Evolutionary conservation across 768 basidiomycete species (phyloP).

Genomic region (Daedaleopsis sinensis): DNA sequence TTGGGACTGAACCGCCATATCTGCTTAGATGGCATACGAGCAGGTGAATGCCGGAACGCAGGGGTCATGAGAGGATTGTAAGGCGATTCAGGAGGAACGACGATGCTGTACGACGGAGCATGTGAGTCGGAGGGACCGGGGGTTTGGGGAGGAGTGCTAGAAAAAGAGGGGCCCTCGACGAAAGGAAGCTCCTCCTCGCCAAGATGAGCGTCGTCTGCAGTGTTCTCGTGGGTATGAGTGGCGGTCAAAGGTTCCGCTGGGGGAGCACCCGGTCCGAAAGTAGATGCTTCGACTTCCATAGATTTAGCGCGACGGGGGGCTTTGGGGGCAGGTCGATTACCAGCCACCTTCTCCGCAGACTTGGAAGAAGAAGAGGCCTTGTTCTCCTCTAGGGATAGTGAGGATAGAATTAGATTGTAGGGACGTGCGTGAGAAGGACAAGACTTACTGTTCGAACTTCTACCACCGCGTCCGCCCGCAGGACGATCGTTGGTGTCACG

Average conservation of each 20-base stretch:
- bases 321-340: background rate
- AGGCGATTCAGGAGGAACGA: constrained; percentile 61
- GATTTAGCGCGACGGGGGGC: constrained; percentile 7
- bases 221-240: background rate
- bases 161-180: constrained; percentile 1
- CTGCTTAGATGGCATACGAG: constrained; percentile 74
- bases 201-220: background rate
- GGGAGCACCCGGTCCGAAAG: background rate
- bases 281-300: constrained; percentile 2
- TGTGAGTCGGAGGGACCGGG: constrained; percentile 20
- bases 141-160: constrained; percentile 29
- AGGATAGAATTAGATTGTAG: background rate
- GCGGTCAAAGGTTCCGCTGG: background rate
- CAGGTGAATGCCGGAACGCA: constrained; percentile 77
- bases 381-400: constrained; percentile 22
- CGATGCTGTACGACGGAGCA: background rate
- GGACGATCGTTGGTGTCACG: constrained; percentile 67
- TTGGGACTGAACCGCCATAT: constrained; percentile 80
- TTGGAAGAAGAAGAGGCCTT: constrained; percentile 2
- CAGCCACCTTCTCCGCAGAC: background rate
- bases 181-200: constrained; percentile 2
- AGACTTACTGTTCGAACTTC: constrained; percentile 64
- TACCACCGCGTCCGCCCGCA: constrained; percentile 50
- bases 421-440: background rate
- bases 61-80: constrained; percentile 78